A percentile compares a stretch with the other conserved stretches of the same genome.
Conservation (phyloP, 345 rosid genomes). For the Citrus inodora region DNA sequence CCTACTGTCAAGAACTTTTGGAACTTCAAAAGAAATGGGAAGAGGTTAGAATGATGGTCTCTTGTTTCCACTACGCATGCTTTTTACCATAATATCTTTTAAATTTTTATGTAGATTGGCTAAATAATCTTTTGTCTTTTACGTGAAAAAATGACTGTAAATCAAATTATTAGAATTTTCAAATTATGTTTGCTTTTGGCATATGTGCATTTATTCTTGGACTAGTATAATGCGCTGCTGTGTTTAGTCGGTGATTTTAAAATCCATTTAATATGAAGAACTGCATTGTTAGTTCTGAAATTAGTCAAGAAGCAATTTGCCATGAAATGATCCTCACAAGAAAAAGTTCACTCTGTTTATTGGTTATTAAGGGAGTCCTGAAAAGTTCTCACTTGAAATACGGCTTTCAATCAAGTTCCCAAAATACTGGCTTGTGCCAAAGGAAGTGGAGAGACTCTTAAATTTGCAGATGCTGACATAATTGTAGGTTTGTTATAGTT, state of each 20-base stretch:
- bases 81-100: not conserved
- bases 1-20: constrained; percentile 74
- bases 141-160: not conserved
- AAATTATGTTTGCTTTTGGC: not conserved
- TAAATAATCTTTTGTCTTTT: not conserved
- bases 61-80: not conserved
- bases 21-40: constrained; percentile 74
- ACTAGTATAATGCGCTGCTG: not conserved
- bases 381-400: not conserved
- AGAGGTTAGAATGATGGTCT: constrained; percentile 48
- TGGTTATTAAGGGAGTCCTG: not conserved
- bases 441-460: not conserved
- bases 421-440: not conserved
- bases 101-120: not conserved
- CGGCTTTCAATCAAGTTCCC: not conserved
- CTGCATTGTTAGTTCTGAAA: not conserved
- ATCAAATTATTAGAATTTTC: not conserved
- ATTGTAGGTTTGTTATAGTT: not conserved
- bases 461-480: not conserved
- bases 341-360: not conserved
- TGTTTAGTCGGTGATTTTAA: not conserved
- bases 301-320: not conserved
- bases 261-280: no score
- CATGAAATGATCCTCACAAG: not conserved
- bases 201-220: not conserved